These are phyloP conservation scores for Aureobasidium leucospermi DNA, from an alignment of 2,329 filamentous ascomycete genomes.

Conservation along the genomic window DNA sequence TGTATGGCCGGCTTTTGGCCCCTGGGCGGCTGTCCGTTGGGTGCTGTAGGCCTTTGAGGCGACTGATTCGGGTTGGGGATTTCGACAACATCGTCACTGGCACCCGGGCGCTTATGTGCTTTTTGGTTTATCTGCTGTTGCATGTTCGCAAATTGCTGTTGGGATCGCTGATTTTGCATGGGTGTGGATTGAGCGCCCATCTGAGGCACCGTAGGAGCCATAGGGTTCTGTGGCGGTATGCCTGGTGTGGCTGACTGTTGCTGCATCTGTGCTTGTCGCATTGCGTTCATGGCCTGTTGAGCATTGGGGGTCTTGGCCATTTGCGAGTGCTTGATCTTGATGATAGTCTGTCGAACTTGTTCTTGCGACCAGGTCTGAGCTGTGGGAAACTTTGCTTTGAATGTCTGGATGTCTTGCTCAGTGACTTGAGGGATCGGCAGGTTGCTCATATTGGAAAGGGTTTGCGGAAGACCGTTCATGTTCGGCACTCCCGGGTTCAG, in stretches of 20 bases:
- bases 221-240: slow-evolving; percentile 14
- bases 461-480: slow-evolving; percentile 4
- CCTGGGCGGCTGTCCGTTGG: slow-evolving; percentile 17
- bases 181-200: slow-evolving; percentile 24
- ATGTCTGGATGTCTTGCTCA: slow-evolving; percentile 33
- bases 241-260: slow-evolving; percentile 5
- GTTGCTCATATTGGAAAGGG: slow-evolving; percentile 10
- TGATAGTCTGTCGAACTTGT: slow-evolving; percentile 31
- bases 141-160: slow-evolving; percentile 17
- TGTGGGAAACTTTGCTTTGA: slow-evolving; percentile 22
- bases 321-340: slow-evolving; percentile 16
- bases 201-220: slow-evolving; percentile 22
- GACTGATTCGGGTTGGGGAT: slow-evolving; percentile 26
- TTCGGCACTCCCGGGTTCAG: slow-evolving; percentile 21
- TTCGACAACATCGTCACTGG: slow-evolving; percentile 37
- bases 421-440: slow-evolving; percentile 26
- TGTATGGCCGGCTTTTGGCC: slow-evolving; percentile 13
- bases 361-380: slow-evolving; percentile 34
- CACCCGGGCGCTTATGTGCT: slow-evolving; percentile 26
- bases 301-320: background rate
- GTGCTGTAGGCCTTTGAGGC: background rate
- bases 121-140: slow-evolving; percentile 19
- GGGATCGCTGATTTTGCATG: slow-evolving; percentile 19
- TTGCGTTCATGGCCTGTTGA: slow-evolving; percentile 15
- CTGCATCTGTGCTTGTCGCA: slow-evolving; percentile 27